Evolutionary conservation across 441 rosid genomes (phyloP).

Genomic region (Erodium trifolium): DNA sequence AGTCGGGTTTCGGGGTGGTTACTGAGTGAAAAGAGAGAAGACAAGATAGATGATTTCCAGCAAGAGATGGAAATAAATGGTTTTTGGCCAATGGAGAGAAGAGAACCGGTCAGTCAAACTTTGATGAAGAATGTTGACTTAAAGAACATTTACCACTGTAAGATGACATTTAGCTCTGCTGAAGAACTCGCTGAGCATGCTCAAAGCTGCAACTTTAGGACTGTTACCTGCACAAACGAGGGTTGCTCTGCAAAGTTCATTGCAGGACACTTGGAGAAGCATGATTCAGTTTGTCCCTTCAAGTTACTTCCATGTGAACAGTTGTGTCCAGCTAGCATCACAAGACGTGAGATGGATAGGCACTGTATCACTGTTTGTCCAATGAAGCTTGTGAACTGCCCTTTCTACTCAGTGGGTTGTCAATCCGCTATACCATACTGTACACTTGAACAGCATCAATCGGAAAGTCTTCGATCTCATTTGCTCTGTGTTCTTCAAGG

Average conservation of each 20-base stretch:
- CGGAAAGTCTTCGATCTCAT: constrained; percentile 46
- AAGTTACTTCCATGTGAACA: constrained; percentile 84
- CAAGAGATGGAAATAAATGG: constrained; percentile 81
- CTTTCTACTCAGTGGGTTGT: constrained; percentile 74
- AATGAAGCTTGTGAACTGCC: constrained; percentile 79
- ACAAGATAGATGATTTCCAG: constrained; percentile 67
- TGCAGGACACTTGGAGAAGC: constrained; percentile 48
- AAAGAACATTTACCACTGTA: constrained; percentile 55
- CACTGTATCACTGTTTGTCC: constrained; percentile 86
- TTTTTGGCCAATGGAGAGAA: constrained; percentile 62
- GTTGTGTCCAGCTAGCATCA: constrained; percentile 49
- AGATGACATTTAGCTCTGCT: constrained; percentile 41
- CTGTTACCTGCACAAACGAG: constrained; percentile 54
- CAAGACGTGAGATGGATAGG: constrained; percentile 83
- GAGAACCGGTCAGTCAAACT: constrained; percentile 50
- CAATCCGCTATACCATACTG: constrained; percentile 44
- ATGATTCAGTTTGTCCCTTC: constrained; percentile 61
- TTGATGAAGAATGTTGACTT: constrained; percentile 73
- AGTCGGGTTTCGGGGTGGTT: constrained; percentile 85
- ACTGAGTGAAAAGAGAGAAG: constrained; percentile 77
- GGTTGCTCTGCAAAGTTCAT: constrained; percentile 55
- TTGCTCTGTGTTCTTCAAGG: constrained; percentile 49
- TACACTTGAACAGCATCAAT: constrained; percentile 45
- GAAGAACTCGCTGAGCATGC: constrained; percentile 50
- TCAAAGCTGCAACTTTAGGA: constrained; percentile 44